Conservation (phyloP, 2,329 filamentous ascomycete genomes). For the Zymoseptoria pseudotritici region DNA sequence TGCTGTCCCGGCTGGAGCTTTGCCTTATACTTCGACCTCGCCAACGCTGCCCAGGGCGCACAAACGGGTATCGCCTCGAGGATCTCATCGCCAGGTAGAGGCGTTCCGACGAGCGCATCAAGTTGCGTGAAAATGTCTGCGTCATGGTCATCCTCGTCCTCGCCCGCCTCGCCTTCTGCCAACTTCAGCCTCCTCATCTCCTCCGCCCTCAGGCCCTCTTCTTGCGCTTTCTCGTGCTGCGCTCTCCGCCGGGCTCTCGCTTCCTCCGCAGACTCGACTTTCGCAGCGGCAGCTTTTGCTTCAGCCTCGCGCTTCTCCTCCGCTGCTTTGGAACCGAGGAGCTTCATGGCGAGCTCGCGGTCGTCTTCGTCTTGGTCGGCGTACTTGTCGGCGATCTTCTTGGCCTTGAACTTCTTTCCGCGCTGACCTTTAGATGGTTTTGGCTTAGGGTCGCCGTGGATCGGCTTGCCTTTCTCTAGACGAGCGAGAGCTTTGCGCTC, state of each 20-base stretch:
- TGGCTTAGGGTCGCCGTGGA: constrained; percentile 9
- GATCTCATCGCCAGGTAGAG: constrained; percentile 75
- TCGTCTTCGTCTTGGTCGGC: constrained; percentile 93
- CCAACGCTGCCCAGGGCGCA: constrained; percentile 56
- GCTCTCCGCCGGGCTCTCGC: constrained; percentile 65
- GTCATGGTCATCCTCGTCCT: constrained; percentile 28
- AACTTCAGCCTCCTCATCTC: constrained; percentile 55
- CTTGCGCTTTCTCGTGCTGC: constrained; percentile 71
- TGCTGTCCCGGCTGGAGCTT: constrained; percentile 84
- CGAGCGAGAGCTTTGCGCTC: constrained; percentile 23
- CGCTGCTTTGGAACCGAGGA: constrained; percentile 71
- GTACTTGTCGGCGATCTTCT: constrained; percentile 84
- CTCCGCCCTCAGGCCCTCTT: constrained; percentile 69
- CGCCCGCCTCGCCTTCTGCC: constrained; percentile 43
- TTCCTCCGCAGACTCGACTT: constrained; percentile 58
- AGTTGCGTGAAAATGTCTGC: constrained; percentile 46
- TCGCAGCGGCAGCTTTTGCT: constrained; percentile 49
- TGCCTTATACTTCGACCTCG: constrained; percentile 81
- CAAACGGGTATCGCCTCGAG: constrained; percentile 57
- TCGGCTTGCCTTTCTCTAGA: constrained; percentile 13
- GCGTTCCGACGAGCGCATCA: constrained; percentile 68
- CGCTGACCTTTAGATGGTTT: constrained; percentile 37
- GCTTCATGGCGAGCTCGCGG: constrained; percentile 68
- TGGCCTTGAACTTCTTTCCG: constrained; percentile 73
- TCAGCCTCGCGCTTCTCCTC: constrained; percentile 63